Conservation (phyloP, 2,329 filamentous ascomycete species). For the Hortaea sp. region DNA sequence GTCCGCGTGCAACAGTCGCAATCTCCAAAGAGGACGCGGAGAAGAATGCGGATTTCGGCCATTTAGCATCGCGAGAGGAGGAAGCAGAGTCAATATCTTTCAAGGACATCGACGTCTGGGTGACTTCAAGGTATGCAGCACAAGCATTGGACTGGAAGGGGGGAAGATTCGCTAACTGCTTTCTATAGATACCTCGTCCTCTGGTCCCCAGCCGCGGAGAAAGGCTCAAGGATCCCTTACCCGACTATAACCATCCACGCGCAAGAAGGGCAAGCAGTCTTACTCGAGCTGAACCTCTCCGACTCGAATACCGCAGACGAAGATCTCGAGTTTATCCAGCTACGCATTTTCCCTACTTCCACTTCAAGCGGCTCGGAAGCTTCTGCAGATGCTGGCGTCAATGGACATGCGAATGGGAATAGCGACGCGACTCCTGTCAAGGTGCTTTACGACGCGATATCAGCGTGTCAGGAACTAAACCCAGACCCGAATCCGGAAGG, state of each 20-base stretch:
- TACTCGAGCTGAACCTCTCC: slow-evolving; percentile 59
- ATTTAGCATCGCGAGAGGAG: slow-evolving; percentile 27
- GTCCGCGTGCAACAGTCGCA: slow-evolving; percentile 45
- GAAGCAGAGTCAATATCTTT: slow-evolving; percentile 32
- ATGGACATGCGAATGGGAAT: slow-evolving; percentile 3
- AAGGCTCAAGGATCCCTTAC: slow-evolving; percentile 62
- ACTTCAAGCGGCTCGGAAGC: slow-evolving; percentile 3
- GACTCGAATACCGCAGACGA: slow-evolving; percentile 51
- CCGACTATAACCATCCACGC: slow-evolving; percentile 67
- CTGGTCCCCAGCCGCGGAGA: slow-evolving; percentile 48
- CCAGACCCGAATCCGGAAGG: slow-evolving; percentile 53
- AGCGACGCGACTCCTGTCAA: slow-evolving; percentile 16
- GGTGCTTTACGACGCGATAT: slow-evolving; percentile 59
- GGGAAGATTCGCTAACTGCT: not conserved
- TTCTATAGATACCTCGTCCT: slow-evolving; percentile 47
- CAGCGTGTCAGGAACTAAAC: slow-evolving; percentile 65
- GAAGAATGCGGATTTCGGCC: slow-evolving; percentile 35
- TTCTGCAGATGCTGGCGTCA: not conserved
- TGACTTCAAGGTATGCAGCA: slow-evolving; percentile 32
- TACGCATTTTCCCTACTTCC: slow-evolving; percentile 51
- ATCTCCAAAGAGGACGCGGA: slow-evolving; percentile 46
- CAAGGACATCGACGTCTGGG: slow-evolving; percentile 35
- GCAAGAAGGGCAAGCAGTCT: slow-evolving; percentile 52
- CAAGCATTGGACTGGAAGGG: not conserved
- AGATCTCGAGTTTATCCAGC: slow-evolving; percentile 52